phyloP scores from a whole-genome alignment of 2,329 filamentous ascomycete species.

The Fusarium subtropicale region DNA sequence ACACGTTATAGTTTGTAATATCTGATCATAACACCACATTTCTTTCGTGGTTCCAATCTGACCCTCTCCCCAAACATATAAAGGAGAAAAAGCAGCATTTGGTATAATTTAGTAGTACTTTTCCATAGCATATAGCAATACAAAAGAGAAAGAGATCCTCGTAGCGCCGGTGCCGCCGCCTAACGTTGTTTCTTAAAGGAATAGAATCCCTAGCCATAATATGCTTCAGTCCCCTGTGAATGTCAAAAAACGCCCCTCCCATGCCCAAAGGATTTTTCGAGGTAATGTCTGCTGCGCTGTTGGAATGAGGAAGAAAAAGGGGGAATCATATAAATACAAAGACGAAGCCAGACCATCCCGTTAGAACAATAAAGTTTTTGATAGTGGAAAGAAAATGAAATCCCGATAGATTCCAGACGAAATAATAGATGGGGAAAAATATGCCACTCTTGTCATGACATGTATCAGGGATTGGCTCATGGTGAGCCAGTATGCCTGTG shows the following conservation, averaged over 20 bases:
- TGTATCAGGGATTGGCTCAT: not conserved
- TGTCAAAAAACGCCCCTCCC: conserved; percentile 42
- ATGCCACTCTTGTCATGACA: conserved; percentile 16
- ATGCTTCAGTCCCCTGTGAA: conserved; percentile 17
- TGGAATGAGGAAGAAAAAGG: conserved; percentile 19
- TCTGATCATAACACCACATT: not conserved
- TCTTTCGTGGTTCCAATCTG: conserved; percentile 19
- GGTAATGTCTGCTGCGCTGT: conserved; percentile 23
- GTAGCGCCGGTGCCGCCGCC: conserved; percentile 14
- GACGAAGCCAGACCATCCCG: conserved; percentile 17
- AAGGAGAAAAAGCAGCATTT: conserved; percentile 3
- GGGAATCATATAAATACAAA: conserved; percentile 39
- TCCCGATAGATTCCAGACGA: not conserved
- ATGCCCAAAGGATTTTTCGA: conserved; percentile 27
- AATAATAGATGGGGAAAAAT: not conserved
- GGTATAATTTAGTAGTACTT: conserved; percentile 29
- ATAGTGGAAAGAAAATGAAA: not conserved
- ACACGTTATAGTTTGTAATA: not conserved
- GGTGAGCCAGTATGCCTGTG: not conserved
- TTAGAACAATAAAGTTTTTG: not conserved
- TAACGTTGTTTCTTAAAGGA: conserved; percentile 10
- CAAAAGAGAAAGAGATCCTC: conserved; percentile 13
- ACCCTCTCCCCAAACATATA: not conserved
- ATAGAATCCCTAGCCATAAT: conserved; percentile 10
- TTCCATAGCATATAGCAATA: not conserved